phyloP scores from a whole-genome alignment of 1,284 basidiomycete genomes.

The Flammula alnicola region DNA sequence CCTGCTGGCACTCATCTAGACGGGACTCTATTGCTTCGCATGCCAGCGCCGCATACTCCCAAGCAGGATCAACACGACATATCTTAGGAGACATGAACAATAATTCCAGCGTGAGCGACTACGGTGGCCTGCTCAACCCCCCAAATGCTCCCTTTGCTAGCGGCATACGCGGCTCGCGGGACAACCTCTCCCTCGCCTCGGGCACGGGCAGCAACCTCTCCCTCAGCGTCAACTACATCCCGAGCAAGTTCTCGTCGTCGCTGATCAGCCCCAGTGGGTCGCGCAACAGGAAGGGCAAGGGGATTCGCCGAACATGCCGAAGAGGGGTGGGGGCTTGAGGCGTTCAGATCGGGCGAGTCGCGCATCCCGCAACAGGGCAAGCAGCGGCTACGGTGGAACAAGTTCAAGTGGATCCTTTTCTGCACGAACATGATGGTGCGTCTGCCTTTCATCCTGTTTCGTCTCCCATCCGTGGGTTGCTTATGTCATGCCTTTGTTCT shows the following conservation, averaged over 20 bases:
- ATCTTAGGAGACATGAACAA: slow-evolving; percentile 36
- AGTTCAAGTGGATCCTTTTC: slow-evolving; percentile 71
- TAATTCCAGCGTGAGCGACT: slow-evolving; percentile 22
- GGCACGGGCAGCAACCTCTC: slow-evolving; percentile 19
- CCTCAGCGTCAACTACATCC: slow-evolving; percentile 44
- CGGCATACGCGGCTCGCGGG: slow-evolving; percentile 14
- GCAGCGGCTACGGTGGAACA: slow-evolving; percentile 60
- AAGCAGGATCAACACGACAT: slow-evolving; percentile 39
- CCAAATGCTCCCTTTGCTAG: slow-evolving; percentile 24
- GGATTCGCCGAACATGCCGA: slow-evolving; percentile 37
- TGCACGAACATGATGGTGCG: slow-evolving; percentile 54
- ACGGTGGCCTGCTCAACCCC: slow-evolving; percentile 19
- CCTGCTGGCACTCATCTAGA: slow-evolving; percentile 25
- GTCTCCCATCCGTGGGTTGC: neutral
- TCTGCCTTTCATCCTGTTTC: slow-evolving; percentile 20
- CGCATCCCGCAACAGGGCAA: slow-evolving; percentile 55
- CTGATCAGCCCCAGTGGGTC: slow-evolving; percentile 10
- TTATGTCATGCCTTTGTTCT: neutral
- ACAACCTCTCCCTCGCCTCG: slow-evolving; percentile 18
- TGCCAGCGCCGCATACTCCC: slow-evolving; percentile 39
- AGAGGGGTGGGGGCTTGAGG: slow-evolving; percentile 66
- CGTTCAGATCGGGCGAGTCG: slow-evolving; percentile 53
- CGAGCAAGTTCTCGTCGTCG: slow-evolving; percentile 22
- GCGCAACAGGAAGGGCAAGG: slow-evolving; percentile 12
- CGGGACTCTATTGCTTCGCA: slow-evolving; percentile 35